phyloP scores from a whole-genome alignment of 1,139 yeast species.

The Yamadazyma taylorii region DNA sequence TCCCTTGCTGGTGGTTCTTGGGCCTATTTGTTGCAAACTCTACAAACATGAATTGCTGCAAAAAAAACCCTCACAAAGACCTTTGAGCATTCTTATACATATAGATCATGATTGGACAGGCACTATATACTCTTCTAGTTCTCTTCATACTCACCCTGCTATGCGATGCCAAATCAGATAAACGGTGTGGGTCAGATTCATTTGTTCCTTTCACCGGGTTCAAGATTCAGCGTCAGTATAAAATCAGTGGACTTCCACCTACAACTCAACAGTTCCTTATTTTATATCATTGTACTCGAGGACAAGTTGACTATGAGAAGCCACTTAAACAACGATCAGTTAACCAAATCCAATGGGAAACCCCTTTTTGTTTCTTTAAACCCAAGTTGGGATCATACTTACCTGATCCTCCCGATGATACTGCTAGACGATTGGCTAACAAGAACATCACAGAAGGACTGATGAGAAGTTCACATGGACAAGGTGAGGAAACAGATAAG shows the following conservation, averaged over 20 bases:
- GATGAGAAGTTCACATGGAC: too few species aligned
- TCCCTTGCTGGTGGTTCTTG: too few species aligned
- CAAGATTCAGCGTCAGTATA: slow-evolving; percentile 53
- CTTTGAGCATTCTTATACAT: too few species aligned
- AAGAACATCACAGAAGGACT: slow-evolving; percentile 1
- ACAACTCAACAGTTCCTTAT: slow-evolving; percentile 48
- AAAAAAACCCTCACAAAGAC: slow-evolving; percentile 1
- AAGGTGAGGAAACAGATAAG: too few species aligned
- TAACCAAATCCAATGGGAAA: slow-evolving; percentile 52
- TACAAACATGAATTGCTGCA: not conserved
- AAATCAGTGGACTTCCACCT: slow-evolving; percentile 38
- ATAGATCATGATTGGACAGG: too few species aligned
- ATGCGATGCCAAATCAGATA: not conserved
- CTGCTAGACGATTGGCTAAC: slow-evolving; percentile 6
- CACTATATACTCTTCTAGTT: too few species aligned
- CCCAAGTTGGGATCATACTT: slow-evolving; percentile 18
- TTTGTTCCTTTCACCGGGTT: slow-evolving; percentile 58
- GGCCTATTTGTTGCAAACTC: too few species aligned
- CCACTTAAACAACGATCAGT: slow-evolving; percentile 32
- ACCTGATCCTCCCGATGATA: slow-evolving; percentile 5
- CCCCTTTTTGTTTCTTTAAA: slow-evolving; percentile 49
- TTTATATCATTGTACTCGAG: slow-evolving; percentile 56
- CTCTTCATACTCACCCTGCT: too few species aligned
- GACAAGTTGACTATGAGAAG: slow-evolving; percentile 50
- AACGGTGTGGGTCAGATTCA: slow-evolving; percentile 11